These are phyloP conservation scores for Mortierella sp. DNA, from an alignment of 371 early-diverging fungal genomes.

Conservation along the genomic window DNA sequence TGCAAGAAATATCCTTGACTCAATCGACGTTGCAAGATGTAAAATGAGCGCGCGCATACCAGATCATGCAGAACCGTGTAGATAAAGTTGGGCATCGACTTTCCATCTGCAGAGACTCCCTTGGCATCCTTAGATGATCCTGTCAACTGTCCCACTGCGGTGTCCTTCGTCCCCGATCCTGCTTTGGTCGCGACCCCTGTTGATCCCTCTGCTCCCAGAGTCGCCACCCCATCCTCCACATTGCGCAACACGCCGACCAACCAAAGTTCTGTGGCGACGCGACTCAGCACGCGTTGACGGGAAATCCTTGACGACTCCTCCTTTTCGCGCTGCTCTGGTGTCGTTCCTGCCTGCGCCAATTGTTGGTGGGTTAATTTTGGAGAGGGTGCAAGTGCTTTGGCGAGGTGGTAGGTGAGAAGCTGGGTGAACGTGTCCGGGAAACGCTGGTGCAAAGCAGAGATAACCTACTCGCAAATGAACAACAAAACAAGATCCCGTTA, in stretches of 20 bases:
- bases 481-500: not conserved
- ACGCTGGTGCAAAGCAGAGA: conserved; percentile 91
- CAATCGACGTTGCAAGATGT: not conserved
- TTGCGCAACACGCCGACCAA: conserved; percentile 84
- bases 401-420: conserved; percentile 71
- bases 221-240: conserved; percentile 72
- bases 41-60: conserved; percentile 26
- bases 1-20: not conserved
- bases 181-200: conserved; percentile 59
- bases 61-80: conserved; percentile 56
- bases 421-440: conserved; percentile 87
- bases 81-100: conserved; percentile 51
- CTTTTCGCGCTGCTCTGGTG: conserved; percentile 86
- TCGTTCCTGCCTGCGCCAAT: conserved; percentile 61
- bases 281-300: conserved; percentile 77
- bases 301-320: conserved; percentile 84
- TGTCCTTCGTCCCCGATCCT: conserved; percentile 61
- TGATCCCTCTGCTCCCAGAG: conserved; percentile 63
- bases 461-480: conserved; percentile 66
- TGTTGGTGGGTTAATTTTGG: conserved; percentile 51
- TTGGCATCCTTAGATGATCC: conserved; percentile 43
- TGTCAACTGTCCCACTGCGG: conserved; percentile 68
- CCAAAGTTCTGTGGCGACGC: conserved; percentile 89
- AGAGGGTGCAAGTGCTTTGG: conserved; percentile 64
- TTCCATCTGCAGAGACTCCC: conserved; percentile 31